Evolutionary conservation across 2,329 filamentous ascomycete genomes (phyloP), one percentile per base, ranked within the genome.

Genomic region (Calonectria crousiana): DNA sequence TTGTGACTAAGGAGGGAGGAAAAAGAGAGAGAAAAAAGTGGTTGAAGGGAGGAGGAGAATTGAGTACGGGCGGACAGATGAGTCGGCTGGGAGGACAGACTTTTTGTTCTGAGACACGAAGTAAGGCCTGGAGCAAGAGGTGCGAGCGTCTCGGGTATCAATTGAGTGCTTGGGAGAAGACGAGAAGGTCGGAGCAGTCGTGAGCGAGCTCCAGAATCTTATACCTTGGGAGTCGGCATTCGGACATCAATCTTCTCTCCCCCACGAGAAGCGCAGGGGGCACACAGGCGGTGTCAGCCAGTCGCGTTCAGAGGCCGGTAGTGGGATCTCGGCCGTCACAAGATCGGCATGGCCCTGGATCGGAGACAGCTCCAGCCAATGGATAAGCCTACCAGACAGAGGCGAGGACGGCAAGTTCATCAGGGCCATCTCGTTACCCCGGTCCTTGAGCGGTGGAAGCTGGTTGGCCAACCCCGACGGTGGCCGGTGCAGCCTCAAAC

Each of bases 181-280:
- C 26, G 28, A 52, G 23, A 23, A 20, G 34, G 34, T 10, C 44
- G 20, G 49, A 36, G 32, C 32, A 49, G 13, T 18, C 38, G 3
- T 14, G 71, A 73, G 67, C 71, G 60, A 69, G 71, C 71, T 67
- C 34, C 51, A 70, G 67, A 73, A 67, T 69, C 67, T 73, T 73
- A 73, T 73, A 73, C 71, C 60, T 44, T 41, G 38, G 60, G 49
- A 26, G 44, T 28, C 71, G 66, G 71, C 66, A n/a, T 73, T 73
- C 67, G 71, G 71, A 70, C 47, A 69, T 26, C 23, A 41, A 65
- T 62, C 47, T 23, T 70, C 44, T 36, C 13, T 58, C 49, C 66
- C 32, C 66, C 66, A 69, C 36, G 58, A 56, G 47, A 18, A 18
- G 20, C 30, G 36, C 60, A 44, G 32, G 41, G 41, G 38, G 32